Percentiles rank a stretch among this genome's conserved stretches.
These are phyloP conservation scores for Nannizzia gypsea DNA, from an alignment of 2,329 filamentous ascomycete genomes.

Conservation along the genomic window DNA sequence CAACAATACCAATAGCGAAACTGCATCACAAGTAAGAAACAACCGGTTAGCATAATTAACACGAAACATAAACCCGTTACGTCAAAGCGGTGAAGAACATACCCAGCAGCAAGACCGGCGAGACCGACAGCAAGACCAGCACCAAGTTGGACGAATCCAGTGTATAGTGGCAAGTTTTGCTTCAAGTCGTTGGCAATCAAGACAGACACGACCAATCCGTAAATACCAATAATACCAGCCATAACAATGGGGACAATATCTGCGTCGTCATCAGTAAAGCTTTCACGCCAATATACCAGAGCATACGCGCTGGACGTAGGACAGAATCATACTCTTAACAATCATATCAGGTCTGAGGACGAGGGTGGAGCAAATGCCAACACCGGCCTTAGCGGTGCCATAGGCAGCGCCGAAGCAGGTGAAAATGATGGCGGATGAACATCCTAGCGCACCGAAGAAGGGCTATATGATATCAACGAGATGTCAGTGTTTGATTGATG, in stretches of 20 bases:
- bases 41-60: not conserved
- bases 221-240: conserved; percentile 99
- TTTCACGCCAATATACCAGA: not conserved
- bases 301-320: not conserved
- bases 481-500: conserved; percentile 6
- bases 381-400: conserved; percentile 97
- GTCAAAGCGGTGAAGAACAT: conserved; percentile 15
- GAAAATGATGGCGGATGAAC: conserved; percentile 89
- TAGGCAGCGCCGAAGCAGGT: conserved; percentile 95
- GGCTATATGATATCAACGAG: conserved; percentile 39
- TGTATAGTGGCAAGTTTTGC: conserved; percentile 62
- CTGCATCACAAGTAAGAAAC: conserved; percentile 25
- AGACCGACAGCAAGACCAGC: conserved; percentile 73
- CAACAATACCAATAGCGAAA: conserved; percentile 78
- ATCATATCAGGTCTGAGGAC: conserved; percentile 95
- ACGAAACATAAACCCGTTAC: too few relatives aligned
- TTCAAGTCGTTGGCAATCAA: conserved; percentile 69
- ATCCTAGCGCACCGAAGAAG: conserved; percentile 97
- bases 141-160: conserved; percentile 74
- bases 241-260: conserved; percentile 99
- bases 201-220: conserved; percentile 79
- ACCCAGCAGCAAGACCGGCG: conserved; percentile 65
- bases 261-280: conserved; percentile 30
- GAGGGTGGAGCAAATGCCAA: conserved; percentile 97
- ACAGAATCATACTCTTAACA: conserved; percentile 76